Conservation (phyloP, 2,329 filamentous ascomycete genomes). For the Trichoderma koningii region DNA sequence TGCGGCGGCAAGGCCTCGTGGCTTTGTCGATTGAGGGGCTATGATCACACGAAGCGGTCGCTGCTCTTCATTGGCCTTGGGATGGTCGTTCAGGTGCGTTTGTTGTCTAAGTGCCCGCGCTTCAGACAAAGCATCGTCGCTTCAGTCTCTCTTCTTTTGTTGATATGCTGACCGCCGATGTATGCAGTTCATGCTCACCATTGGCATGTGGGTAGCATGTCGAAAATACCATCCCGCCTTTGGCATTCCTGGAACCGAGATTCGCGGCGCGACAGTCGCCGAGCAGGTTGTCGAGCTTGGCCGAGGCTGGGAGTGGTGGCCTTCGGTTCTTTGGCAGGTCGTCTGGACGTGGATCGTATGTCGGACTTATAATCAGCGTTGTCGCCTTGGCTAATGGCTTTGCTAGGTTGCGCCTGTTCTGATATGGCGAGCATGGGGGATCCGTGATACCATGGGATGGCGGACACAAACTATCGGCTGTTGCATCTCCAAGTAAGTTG, state of each 20-base stretch:
- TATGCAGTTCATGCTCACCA: conserved; percentile 52
- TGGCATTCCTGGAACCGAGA: conserved; percentile 45
- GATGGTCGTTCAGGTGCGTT: conserved; percentile 52
- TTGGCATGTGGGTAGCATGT: conserved; percentile 59
- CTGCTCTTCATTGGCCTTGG: conserved; percentile 50
- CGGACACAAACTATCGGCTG: conserved; percentile 54
- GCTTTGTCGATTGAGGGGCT: conserved; percentile 40
- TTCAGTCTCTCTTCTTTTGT: neutral
- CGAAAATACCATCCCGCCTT: conserved; percentile 59
- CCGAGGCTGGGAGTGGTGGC: conserved; percentile 63
- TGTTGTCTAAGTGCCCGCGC: neutral
- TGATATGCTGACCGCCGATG: conserved; percentile 19
- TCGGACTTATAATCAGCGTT: neutral
- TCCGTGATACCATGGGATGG: conserved; percentile 61
- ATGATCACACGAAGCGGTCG: conserved; percentile 44
- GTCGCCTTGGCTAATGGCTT: conserved; percentile 3
- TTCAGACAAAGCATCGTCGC: neutral
- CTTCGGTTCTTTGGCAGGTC: conserved; percentile 56
- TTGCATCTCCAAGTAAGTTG: conserved; percentile 38
- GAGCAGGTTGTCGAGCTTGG: conserved; percentile 47
- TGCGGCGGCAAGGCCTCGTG: conserved; percentile 38
- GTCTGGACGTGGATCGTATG: conserved; percentile 55
- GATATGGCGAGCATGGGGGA: conserved; percentile 54
- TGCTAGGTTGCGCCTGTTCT: conserved; percentile 50
- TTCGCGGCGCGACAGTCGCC: conserved; percentile 39